phyloP scores from a whole-genome alignment of 768 basidiomycete genomes.

The Amanita jacksonii region DNA sequence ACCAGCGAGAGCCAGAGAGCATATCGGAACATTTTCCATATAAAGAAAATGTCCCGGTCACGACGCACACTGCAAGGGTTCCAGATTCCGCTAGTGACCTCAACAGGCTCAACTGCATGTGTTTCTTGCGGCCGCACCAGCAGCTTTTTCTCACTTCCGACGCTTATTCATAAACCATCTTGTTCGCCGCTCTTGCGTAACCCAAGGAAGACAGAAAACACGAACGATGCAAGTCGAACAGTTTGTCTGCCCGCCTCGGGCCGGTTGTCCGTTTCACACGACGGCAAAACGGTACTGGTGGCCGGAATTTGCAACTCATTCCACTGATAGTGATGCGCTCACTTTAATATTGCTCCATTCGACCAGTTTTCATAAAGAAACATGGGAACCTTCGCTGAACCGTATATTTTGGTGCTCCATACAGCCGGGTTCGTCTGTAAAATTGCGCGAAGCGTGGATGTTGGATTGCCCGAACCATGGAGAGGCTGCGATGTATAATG shows the following conservation, averaged over 20 bases:
- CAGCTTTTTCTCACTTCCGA: too few relatives aligned
- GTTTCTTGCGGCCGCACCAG: too few relatives aligned
- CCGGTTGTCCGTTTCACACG: constrained; percentile 37
- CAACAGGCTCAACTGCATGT: too few relatives aligned
- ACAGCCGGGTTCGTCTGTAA: constrained; percentile 13
- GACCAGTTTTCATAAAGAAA: constrained; percentile 70
- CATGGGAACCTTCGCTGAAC: constrained; percentile 54
- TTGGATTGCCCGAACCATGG: constrained; percentile 72
- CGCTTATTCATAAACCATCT: too few relatives aligned
- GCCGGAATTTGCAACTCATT: constrained; percentile 24
- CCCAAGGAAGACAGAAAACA: neutral
- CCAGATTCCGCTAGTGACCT: too few relatives aligned
- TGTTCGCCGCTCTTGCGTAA: too few relatives aligned
- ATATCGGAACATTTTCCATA: too few relatives aligned
- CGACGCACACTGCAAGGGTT: too few relatives aligned
- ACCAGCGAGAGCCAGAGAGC: too few relatives aligned
- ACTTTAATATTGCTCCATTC: constrained; percentile 59
- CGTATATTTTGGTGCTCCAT: constrained; percentile 28
- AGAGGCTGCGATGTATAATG: constrained; percentile 47
- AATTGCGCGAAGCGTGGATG: constrained; percentile 53
- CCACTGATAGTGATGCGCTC: constrained; percentile 31
- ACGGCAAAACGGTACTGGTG: constrained; percentile 52
- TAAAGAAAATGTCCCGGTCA: too few relatives aligned
- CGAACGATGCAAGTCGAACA: neutral
- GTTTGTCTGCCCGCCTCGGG: constrained; percentile 27